Evolutionary conservation across 345 rosid species (phyloP).

Genomic region (Schrenkiella parvula): DNA sequence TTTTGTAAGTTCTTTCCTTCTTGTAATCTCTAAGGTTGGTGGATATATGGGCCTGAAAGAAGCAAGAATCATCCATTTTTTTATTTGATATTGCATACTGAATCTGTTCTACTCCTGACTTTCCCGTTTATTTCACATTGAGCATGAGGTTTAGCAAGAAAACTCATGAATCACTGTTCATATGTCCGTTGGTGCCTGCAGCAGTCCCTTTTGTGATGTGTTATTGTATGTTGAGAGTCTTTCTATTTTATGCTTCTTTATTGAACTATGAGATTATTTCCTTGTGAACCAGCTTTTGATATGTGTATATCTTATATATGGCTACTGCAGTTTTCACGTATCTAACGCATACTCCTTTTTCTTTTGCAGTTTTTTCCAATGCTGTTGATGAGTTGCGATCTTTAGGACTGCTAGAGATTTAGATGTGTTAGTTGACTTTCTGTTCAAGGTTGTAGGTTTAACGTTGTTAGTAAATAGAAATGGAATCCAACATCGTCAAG

Average conservation of each 20-base stretch:
- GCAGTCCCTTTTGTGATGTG: neutral
- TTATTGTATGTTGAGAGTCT: neutral
- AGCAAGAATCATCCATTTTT: neutral
- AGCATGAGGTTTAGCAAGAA: neutral
- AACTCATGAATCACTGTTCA: neutral
- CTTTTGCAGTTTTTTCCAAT: conserved; percentile 15
- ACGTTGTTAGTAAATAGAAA: conserved; percentile 41
- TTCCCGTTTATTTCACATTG: neutral
- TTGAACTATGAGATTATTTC: neutral
- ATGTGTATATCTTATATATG: neutral
- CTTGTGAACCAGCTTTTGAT: neutral
- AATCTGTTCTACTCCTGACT: neutral
- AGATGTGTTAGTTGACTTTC: conserved; percentile 20
- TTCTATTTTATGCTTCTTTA: neutral
- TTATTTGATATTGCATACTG: neutral
- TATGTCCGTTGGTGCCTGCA: neutral
- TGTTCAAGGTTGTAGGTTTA: conserved; percentile 30
- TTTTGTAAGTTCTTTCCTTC: neutral
- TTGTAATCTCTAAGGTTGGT: neutral
- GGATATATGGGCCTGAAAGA: neutral
- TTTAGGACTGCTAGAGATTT: conserved; percentile 36
- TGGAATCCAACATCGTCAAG: conserved; percentile 53
- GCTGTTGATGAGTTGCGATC: conserved; percentile 20
- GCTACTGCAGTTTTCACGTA: neutral
- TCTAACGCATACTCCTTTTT: neutral